A percentile compares a stretch with the other conserved stretches of the same genome.
phyloP scores from a whole-genome alignment of 192 early-diverging fungal genomes.

The Helicostylum pulchrum region DNA sequence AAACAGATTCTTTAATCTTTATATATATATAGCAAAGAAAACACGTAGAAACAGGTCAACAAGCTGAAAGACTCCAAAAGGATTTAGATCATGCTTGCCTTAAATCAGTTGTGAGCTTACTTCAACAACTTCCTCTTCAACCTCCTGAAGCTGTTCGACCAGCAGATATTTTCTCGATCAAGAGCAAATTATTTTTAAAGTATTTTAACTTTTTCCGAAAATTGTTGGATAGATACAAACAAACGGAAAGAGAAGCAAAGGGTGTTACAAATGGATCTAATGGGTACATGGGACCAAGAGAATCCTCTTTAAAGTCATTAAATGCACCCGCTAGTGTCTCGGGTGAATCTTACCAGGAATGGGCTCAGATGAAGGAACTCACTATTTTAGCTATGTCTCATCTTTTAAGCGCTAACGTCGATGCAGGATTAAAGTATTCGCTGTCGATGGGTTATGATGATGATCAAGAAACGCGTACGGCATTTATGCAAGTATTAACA shows the following conservation, averaged over 20 bases:
- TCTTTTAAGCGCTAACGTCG: conserved; percentile 77
- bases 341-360: conserved; percentile 30
- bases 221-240: conserved; percentile 56
- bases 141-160: conserved; percentile 47
- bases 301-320: conserved; percentile 65
- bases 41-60: conserved; percentile 16
- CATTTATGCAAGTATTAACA: conserved; percentile 80
- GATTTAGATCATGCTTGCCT: conserved; percentile 76
- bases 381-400: conserved; percentile 74
- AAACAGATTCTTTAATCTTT: not conserved
- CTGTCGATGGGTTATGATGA: conserved; percentile 76
- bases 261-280: not conserved
- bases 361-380: conserved; percentile 53
- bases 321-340: too few relatives aligned
- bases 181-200: conserved; percentile 60
- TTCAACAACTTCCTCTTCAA: conserved; percentile 70
- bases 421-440: conserved; percentile 74
- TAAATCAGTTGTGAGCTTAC: conserved; percentile 61
- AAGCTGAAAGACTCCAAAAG: conserved; percentile 59
- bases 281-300: too few relatives aligned
- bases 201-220: conserved; percentile 78
- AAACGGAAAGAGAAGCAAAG: conserved; percentile 39
- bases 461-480: conserved; percentile 67
- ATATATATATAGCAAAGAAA: conserved; percentile 16
- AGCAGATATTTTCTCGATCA: conserved; percentile 50